Percentiles rank a stretch among this genome's conserved stretches.
Evolutionary conservation across 2,329 filamentous ascomycete genomes (phyloP).

Genomic region (Aureobasidium sp.): DNA sequence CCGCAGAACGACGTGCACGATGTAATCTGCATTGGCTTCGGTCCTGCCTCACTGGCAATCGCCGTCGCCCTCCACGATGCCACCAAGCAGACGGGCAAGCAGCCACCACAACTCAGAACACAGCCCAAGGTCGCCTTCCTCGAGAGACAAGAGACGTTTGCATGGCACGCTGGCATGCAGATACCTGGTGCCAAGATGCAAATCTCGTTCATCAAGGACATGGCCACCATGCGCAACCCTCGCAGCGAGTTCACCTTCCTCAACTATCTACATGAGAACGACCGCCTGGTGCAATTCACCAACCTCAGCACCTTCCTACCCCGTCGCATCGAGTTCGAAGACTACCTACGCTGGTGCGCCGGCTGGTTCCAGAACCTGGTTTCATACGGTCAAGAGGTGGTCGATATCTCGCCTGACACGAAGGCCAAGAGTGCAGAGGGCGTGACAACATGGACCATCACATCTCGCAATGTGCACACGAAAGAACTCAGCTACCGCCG

Average conservation of each 20-base stretch:
- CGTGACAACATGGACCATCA: conserved; percentile 61
- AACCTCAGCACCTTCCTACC: conserved; percentile 87
- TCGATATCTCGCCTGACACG: conserved; percentile 53
- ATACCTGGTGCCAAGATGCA: conserved; percentile 93
- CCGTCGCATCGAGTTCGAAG: conserved; percentile 81
- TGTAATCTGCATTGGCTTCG: conserved; percentile 85
- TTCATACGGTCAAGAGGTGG: conserved; percentile 69
- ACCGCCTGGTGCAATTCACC: conserved; percentile 79
- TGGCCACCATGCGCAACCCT: conserved; percentile 82
- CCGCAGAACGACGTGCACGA: conserved; percentile 64
- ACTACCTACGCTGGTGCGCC: conserved; percentile 92
- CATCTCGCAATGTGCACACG: conserved; percentile 55
- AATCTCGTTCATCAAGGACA: conserved; percentile 94
- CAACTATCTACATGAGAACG: conserved; percentile 81
- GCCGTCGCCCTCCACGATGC: conserved; percentile 82
- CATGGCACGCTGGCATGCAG: conserved; percentile 95
- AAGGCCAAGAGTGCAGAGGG: conserved; percentile 39
- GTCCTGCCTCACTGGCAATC: conserved; percentile 82
- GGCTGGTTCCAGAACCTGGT: conserved; percentile 67
- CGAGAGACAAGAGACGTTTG: conserved; percentile 75
- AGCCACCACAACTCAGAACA: conserved; percentile 22
- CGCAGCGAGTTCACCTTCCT: conserved; percentile 89
- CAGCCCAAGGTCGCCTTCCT: conserved; percentile 74
- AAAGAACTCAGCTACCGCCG: conserved; percentile 48
- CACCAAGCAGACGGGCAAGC: conserved; percentile 35